A percentile compares a stretch with the other conserved stretches of the same genome.
Conservation (phyloP, 1,284 basidiomycete genomes). For the Veloboletus limbatus region DNA sequence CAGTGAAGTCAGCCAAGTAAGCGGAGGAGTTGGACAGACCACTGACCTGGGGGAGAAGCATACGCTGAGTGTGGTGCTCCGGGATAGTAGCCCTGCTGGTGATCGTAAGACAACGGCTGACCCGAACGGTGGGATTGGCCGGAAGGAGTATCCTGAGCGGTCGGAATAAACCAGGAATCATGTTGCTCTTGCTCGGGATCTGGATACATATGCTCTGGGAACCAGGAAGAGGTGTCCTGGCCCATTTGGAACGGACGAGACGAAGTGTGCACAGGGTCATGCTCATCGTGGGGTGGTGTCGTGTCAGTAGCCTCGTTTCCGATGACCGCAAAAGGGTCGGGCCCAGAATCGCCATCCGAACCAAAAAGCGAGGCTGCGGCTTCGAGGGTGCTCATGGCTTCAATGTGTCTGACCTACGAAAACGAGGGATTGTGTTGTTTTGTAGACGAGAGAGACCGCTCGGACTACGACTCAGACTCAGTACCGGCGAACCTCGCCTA, state of each 20-base stretch:
- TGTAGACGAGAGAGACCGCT: constrained; percentile 10
- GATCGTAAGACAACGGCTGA: constrained; percentile 21
- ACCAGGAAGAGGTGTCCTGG: constrained; percentile 34
- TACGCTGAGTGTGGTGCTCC: constrained; percentile 19
- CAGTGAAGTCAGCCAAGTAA: constrained; percentile 9
- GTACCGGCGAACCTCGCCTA: neutral
- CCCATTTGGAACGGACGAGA: constrained; percentile 32
- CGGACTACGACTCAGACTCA: neutral
- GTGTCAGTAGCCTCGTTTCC: constrained; percentile 39
- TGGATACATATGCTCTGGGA: constrained; percentile 33
- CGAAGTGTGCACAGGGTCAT: constrained; percentile 15
- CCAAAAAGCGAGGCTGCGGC: constrained; percentile 78
- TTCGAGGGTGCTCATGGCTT: constrained; percentile 61
- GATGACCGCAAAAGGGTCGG: constrained; percentile 65
- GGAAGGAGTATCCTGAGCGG: constrained; percentile 18
- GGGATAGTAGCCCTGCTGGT: constrained; percentile 30
- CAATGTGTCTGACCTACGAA: constrained; percentile 30
- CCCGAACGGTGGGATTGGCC: constrained; percentile 15
- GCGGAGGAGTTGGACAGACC: neutral
- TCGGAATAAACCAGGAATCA: constrained; percentile 32
- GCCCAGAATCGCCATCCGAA: constrained; percentile 49
- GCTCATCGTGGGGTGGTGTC: constrained; percentile 25
- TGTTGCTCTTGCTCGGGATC: constrained; percentile 25
- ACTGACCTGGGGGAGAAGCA: constrained; percentile 27
- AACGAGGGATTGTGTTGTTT: constrained; percentile 7